Conservation (phyloP, 768 basidiomycete species). For the Albatrellus ellisii region DNA sequence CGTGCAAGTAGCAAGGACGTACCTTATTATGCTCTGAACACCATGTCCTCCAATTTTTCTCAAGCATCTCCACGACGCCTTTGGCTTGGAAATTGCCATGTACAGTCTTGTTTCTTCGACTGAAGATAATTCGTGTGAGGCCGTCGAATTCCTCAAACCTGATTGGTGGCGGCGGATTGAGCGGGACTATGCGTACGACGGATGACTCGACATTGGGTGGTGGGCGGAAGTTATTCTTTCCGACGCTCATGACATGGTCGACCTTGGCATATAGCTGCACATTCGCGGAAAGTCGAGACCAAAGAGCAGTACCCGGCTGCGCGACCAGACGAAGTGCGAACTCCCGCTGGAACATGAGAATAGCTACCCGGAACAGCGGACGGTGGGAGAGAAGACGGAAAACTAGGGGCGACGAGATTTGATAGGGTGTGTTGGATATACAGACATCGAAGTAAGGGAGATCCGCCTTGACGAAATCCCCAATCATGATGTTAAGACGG, state of each 20-base stretch:
- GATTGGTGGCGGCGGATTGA: slow-evolving; percentile 91
- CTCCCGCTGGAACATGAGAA: slow-evolving; percentile 99
- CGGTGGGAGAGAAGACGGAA: slow-evolving; percentile 96
- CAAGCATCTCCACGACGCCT: slow-evolving; percentile 89
- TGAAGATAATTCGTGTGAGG: slow-evolving; percentile 81
- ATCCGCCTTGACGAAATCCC: slow-evolving; percentile 97
- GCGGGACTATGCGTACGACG: slow-evolving; percentile 82
- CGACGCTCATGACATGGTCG: slow-evolving; percentile 91
- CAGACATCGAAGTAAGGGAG: slow-evolving; percentile 98
- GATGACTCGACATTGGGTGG: slow-evolving; percentile 90
- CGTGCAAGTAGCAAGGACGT: slow-evolving; percentile 17
- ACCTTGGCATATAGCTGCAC: slow-evolving; percentile 97
- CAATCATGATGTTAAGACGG: slow-evolving; percentile 90
- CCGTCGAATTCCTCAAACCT: slow-evolving; percentile 98
- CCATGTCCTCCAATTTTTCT: slow-evolving; percentile 90
- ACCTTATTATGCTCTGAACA: slow-evolving; percentile 69
- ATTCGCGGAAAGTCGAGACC: slow-evolving; percentile 93
- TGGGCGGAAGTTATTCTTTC: slow-evolving; percentile 94
- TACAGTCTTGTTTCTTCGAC: slow-evolving; percentile 79
- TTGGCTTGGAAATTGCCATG: slow-evolving; percentile 88
- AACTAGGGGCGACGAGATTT: slow-evolving; percentile 95
- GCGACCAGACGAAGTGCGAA: slow-evolving; percentile 91
- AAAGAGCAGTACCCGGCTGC: slow-evolving; percentile 66
- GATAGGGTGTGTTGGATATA: slow-evolving; percentile 98
- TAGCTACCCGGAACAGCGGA: slow-evolving; percentile 83